Base-by-base conservation (phyloP, 768 basidiomycete species). In the Chalciporus pseudorubinellus region DNA sequence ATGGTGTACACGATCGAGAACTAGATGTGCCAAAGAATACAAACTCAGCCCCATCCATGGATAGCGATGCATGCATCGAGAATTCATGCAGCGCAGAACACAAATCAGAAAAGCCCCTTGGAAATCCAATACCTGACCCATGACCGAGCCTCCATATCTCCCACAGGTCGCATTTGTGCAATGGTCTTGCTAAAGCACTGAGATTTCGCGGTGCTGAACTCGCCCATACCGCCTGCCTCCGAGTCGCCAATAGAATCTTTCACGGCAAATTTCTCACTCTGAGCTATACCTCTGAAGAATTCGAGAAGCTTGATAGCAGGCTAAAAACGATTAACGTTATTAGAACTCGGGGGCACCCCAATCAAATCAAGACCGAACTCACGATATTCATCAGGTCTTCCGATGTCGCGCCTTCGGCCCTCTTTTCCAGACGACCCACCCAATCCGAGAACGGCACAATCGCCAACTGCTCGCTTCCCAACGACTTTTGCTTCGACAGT, bases 271-370 rank as follows among this genome's bases (percentile, higher is more conserved):
- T 3, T 5, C 22, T 56, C 55, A 12, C n/a, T 8, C 21, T 29
- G 36, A 22, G 61, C 49, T 39, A 60, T 53, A 4, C 4, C 41
- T 12, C 59, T 64, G 58, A 64, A 68, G 46, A 65, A 70, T 6
- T 59, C 59, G 5, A 71, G 45, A 0, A 71, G 52, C 51, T 71
- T 70, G 34, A 67, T 60, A 2, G 67, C 70, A 48, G 70, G 70
- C 70, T 71, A n/a, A n/a, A n/a, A n/a, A n/a, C 43, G 41, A 16
- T 28, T 6, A 19, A 28, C 14, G 1, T 26, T 43, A 12, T 7
- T 26, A 1, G 26, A 6, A 26, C 26, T n/a, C n/a, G n/a, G n/a
- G n/a, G n/a, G n/a, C n/a, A n/a, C n/a, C n/a, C n/a, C n/a, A n/a
- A n/a, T n/a, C n/a, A n/a, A n/a, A n/a, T n/a, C n/a, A n/a, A n/a